Percentiles rank a stretch among this genome's conserved stretches.
Evolutionary conservation across 352 stramenopile genomes (phyloP).

Genomic region (Pythium rhizo-oryzae): DNA sequence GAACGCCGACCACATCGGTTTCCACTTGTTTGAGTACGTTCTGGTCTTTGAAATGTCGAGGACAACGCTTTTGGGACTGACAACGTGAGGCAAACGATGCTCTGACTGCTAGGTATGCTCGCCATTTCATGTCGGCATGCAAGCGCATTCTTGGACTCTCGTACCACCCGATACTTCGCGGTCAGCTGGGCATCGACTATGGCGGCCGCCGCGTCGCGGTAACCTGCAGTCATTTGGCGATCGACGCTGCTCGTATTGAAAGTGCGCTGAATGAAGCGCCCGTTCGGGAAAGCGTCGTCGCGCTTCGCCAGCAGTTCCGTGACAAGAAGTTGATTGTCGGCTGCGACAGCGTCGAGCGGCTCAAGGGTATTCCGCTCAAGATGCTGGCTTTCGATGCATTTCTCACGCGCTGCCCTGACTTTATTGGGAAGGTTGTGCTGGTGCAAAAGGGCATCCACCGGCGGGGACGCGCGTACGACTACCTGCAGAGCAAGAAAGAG

Average conservation of each 20-base stretch:
- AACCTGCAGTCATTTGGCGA: slow-evolving; percentile 94
- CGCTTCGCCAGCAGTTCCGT: slow-evolving; percentile 59
- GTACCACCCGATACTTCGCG: slow-evolving; percentile 92
- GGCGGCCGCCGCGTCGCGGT: slow-evolving; percentile 94
- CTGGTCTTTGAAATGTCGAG: background rate
- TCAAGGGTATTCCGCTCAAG: slow-evolving; percentile 98
- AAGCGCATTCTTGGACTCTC: slow-evolving; percentile 94
- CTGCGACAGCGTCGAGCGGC: slow-evolving; percentile 94
- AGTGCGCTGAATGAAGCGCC: slow-evolving; percentile 42
- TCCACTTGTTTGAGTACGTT: slow-evolving; percentile 93
- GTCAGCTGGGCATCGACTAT: slow-evolving; percentile 94
- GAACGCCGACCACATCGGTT: slow-evolving; percentile 92
- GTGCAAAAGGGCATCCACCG: slow-evolving; percentile 81
- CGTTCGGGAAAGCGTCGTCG: slow-evolving; percentile 57
- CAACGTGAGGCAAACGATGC: background rate
- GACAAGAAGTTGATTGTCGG: slow-evolving; percentile 91
- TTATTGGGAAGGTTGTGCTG: slow-evolving; percentile 81
- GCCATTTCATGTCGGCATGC: slow-evolving; percentile 92
- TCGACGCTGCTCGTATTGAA: slow-evolving; percentile 61
- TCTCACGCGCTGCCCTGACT: slow-evolving; percentile 83
- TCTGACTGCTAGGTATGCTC: slow-evolving; percentile 44
- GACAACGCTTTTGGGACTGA: background rate
- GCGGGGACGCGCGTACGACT: slow-evolving; percentile 92
- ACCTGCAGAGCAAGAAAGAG: slow-evolving; percentile 93
- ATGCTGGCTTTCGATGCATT: slow-evolving; percentile 96